phyloP scores from a whole-genome alignment of 768 basidiomycete species.

The Phylloporus scabripes region DNA sequence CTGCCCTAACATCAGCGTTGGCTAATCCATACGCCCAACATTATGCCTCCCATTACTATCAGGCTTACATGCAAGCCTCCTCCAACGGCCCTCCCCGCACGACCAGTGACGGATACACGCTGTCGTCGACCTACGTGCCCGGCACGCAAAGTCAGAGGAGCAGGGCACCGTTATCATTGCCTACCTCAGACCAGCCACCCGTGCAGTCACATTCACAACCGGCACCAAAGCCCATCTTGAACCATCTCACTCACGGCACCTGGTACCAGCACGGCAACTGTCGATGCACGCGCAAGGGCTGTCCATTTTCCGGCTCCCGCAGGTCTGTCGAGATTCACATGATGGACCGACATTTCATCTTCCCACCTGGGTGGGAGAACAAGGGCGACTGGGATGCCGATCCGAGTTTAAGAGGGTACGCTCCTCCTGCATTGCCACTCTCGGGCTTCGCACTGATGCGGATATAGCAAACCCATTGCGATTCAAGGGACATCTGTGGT shows the following conservation, averaged over 20 bases:
- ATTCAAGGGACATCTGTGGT: slow-evolving; percentile 76
- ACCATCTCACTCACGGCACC: slow-evolving; percentile 21
- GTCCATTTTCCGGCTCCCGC: slow-evolving; percentile 61
- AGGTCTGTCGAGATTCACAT: slow-evolving; percentile 73
- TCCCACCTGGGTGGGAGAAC: slow-evolving; percentile 67
- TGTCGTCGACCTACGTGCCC: slow-evolving; percentile 36
- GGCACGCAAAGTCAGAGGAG: slow-evolving; percentile 2
- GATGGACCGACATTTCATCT: slow-evolving; percentile 89
- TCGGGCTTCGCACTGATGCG: slow-evolving; percentile 5
- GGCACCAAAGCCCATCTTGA: slow-evolving; percentile 10
- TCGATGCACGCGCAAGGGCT: slow-evolving; percentile 59
- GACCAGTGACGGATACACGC: slow-evolving; percentile 33
- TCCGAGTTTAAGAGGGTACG: slow-evolving; percentile 72
- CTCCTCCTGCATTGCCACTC: not conserved
- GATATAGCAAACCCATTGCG: slow-evolving; percentile 55
- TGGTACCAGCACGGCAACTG: slow-evolving; percentile 62
- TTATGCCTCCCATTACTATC: slow-evolving; percentile 45
- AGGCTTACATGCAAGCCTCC: slow-evolving; percentile 43
- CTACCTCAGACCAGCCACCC: slow-evolving; percentile 3
- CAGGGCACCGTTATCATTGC: not conserved
- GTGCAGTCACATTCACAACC: slow-evolving; percentile 1
- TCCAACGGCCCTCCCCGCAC: slow-evolving; percentile 16
- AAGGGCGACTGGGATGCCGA: slow-evolving; percentile 75
- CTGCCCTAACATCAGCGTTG: slow-evolving; percentile 22
- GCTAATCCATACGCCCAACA: slow-evolving; percentile 27